phyloP scores from a whole-genome alignment of 805 yeast genomes.

The Cyberlindnera suaveolens region DNA sequence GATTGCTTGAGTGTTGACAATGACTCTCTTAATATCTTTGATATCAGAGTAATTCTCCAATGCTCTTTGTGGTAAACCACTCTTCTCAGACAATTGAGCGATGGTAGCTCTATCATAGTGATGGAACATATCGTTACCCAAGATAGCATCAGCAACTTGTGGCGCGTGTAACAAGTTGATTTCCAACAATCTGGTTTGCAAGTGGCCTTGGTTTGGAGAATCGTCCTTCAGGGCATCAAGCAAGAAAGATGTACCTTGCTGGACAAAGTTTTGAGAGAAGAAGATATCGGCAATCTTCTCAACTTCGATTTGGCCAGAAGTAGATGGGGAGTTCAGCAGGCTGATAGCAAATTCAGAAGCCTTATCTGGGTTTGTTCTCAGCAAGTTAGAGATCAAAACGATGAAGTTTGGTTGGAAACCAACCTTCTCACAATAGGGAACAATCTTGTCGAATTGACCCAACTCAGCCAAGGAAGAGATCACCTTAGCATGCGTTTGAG shows the following conservation, averaged over 20 bases:
- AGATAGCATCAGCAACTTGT: constrained; percentile 98
- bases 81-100: constrained; percentile 89
- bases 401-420: constrained; percentile 86
- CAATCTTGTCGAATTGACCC: constrained; percentile 92
- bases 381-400: constrained; percentile 80
- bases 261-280: constrained; percentile 88
- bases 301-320: constrained; percentile 57
- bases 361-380: constrained; percentile 93
- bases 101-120: constrained; percentile 92
- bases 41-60: constrained; percentile 92
- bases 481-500: constrained; percentile 81
- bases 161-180: constrained; percentile 94
- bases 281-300: constrained; percentile 90
- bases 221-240: constrained; percentile 93
- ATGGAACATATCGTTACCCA: constrained; percentile 92
- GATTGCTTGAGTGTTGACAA: constrained; percentile 77
- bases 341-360: constrained; percentile 96
- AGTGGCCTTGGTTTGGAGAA: constrained; percentile 88
- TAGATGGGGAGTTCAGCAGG: constrained; percentile 58
- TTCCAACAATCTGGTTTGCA: constrained; percentile 92
- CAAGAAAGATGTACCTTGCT: constrained; percentile 96
- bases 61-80: constrained; percentile 94
- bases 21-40: constrained; percentile 91
- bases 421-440: constrained; percentile 89
- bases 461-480: constrained; percentile 89